These are phyloP conservation scores for Arthrobotrys musiformis DNA, from an alignment of 2,329 filamentous ascomycete genomes.

Conservation along the genomic window DNA sequence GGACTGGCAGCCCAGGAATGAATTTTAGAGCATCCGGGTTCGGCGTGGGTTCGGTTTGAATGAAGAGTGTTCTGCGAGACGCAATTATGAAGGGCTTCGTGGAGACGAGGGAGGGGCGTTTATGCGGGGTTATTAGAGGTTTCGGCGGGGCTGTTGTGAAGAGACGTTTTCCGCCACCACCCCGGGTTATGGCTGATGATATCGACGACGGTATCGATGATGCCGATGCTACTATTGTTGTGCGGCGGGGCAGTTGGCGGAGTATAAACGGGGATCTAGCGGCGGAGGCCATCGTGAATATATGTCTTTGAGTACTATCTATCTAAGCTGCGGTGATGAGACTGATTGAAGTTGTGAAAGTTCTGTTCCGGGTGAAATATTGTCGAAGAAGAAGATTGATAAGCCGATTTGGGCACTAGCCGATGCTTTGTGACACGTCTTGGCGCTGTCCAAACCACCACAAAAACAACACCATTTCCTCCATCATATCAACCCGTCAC, in stretches of 20 bases:
- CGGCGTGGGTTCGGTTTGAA: slow-evolving; percentile 93
- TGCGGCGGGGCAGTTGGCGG: slow-evolving; percentile 35
- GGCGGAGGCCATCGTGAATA: background rate
- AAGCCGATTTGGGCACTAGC: background rate
- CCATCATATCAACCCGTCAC: too few relatives aligned
- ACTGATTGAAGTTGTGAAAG: background rate
- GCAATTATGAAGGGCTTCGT: background rate
- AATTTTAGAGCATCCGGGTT: slow-evolving; percentile 98
- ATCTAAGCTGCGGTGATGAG: background rate
- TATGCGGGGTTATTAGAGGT: background rate
- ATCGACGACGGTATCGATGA: background rate
- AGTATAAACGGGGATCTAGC: slow-evolving; percentile 32
- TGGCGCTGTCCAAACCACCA: background rate
- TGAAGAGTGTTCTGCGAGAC: slow-evolving; percentile 74
- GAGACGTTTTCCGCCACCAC: slow-evolving; percentile 17
- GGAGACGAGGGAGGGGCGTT: slow-evolving; percentile 1
- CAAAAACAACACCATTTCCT: background rate
- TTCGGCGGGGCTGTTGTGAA: slow-evolving; percentile 3
- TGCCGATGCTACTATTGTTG: slow-evolving; percentile 7
- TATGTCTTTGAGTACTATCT: background rate
- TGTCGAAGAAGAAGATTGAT: background rate
- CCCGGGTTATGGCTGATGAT: slow-evolving; percentile 13
- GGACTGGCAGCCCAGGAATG: slow-evolving; percentile 85
- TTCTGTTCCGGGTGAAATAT: background rate
- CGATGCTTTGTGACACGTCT: background rate